Percentiles rank a stretch among this genome's conserved stretches.
phyloP scores from a whole-genome alignment of 1,284 basidiomycete species.

The Leccinum pachyderme region DNA sequence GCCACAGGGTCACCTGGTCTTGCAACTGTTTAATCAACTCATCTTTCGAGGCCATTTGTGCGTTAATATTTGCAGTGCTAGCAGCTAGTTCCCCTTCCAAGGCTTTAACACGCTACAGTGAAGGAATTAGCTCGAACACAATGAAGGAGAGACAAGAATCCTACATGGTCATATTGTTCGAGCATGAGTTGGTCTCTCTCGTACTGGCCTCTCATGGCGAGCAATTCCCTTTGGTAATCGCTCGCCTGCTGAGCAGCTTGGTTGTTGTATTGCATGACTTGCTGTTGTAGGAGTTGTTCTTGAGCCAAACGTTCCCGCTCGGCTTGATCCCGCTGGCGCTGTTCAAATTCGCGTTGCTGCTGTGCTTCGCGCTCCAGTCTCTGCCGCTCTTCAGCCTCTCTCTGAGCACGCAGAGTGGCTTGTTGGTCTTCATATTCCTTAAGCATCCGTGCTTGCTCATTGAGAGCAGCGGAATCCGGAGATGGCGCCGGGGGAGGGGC shows the following conservation, averaged over 20 bases:
- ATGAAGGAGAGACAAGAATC: conserved; percentile 23
- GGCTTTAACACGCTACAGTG: conserved; percentile 84
- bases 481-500: conserved; percentile 67
- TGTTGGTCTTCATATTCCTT: conserved; percentile 98
- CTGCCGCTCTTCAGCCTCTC: conserved; percentile 81
- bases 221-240: conserved; percentile 88
- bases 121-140: conserved; percentile 11
- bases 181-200: conserved; percentile 98
- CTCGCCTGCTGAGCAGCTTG: conserved; percentile 66
- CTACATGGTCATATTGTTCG: conserved; percentile 94
- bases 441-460: conserved; percentile 92
- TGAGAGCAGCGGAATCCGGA: conserved; percentile 76
- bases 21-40: conserved; percentile 95
- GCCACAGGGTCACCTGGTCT: conserved; percentile 96
- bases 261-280: conserved; percentile 74
- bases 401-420: conserved; percentile 71
- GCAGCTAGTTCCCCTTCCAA: conserved; percentile 89
- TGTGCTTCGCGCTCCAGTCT: conserved; percentile 77
- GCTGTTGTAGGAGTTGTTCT: conserved; percentile 81
- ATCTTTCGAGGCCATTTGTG: conserved; percentile 92
- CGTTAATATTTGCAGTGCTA: conserved; percentile 77
- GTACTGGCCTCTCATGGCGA: conserved; percentile 95
- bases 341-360: conserved; percentile 89
- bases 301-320: conserved; percentile 88
- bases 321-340: conserved; percentile 83